Evolutionary conservation across 2,329 filamentous ascomycete species (phyloP), one percentile per base, ranked within the genome.

Genomic region (Fusarium palustre): DNA sequence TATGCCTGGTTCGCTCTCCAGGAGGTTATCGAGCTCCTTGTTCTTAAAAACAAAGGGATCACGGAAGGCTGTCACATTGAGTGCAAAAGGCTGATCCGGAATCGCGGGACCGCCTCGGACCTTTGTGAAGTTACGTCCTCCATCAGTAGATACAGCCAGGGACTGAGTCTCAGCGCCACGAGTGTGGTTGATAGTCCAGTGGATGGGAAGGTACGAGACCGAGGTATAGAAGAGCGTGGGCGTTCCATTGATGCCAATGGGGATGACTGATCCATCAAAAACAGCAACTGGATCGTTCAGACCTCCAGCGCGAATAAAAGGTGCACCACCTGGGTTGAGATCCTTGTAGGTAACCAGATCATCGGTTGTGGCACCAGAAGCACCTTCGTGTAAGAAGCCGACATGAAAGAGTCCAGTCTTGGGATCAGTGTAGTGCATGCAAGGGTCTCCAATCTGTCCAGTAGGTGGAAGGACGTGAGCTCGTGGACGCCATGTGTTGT

Each of bases 181-280:
- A n/a, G 78, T 81, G 62, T 84, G 83, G 28, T 76, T 74, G 38
- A 83, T 77, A 11, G 80, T 83, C 81, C 81, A 84, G 39, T 82
- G 79, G 15, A 84, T 83, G 0, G 82, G 82, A 10, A 83, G 68
- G 62, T 78, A 81, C 20, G 78, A 79, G 15, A 84, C 81, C 3
- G 80, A 81, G 5, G 82, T 83, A 62, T 84, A 84, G 4, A 84
- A 72, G 12, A 83, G 72, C 0, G 81, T 84, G 5, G 81, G 81
- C 7, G 76, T 79, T 18, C 80, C 81, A 24, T 81, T 78, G 64
- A 83, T 80, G 12, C 81, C 81, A 5, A 59, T 71, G 12, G 82
- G 81, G 46, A 83, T 82, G 18, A 83, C 80, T 18, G 78, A 78
- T 4, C 82, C 82, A 47, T 83, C 82, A 55, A 84, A 84, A 18